These are phyloP conservation scores for Centrapalus pauciflorus DNA, from an alignment of 129 eudicot species.

Conservation along the genomic window DNA sequence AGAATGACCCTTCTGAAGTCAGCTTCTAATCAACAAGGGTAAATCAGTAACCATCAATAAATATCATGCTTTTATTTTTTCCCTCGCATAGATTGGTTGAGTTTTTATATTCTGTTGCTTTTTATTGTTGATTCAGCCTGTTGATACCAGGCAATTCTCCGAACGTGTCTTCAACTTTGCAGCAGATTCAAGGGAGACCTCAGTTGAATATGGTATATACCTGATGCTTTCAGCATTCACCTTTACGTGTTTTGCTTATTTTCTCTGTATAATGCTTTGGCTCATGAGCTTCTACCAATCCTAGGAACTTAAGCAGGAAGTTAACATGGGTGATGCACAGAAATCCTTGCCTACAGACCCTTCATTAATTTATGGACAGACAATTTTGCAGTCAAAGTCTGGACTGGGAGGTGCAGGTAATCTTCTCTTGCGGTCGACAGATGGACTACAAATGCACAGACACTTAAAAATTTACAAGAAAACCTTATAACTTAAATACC, in stretches of 20 bases:
- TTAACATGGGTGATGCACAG: constrained; percentile 58
- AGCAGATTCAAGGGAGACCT: constrained; percentile 76
- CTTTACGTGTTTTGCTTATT: not conserved
- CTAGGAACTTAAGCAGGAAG: constrained; percentile 69
- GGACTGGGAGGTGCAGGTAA: constrained; percentile 46
- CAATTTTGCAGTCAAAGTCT: constrained; percentile 77
- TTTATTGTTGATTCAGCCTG: constrained; percentile 59
- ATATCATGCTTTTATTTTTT: not conserved
- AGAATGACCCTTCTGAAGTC: constrained; percentile 75
- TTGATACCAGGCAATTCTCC: constrained; percentile 70
- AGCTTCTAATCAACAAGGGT: constrained; percentile 78
- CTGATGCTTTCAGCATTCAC: not conserved
- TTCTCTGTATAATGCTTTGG: not conserved
- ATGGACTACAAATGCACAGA: not conserved
- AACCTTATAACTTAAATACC: too few relatives aligned
- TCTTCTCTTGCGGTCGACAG: not conserved
- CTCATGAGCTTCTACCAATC: constrained; percentile 7
- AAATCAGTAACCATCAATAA: not conserved
- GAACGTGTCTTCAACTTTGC: constrained; percentile 64
- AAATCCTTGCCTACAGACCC: constrained; percentile 75
- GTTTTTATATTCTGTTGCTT: constrained; percentile 11
- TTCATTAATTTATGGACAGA: constrained; percentile 78
- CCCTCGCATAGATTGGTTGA: not conserved
- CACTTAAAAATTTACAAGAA: not conserved
- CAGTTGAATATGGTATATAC: constrained; percentile 50